A percentile compares a stretch with the other conserved stretches of the same genome.
These are phyloP conservation scores for Oryza glaberrima DNA, from an alignment of 176 grass and related monocot species.

Conservation along the genomic window DNA sequence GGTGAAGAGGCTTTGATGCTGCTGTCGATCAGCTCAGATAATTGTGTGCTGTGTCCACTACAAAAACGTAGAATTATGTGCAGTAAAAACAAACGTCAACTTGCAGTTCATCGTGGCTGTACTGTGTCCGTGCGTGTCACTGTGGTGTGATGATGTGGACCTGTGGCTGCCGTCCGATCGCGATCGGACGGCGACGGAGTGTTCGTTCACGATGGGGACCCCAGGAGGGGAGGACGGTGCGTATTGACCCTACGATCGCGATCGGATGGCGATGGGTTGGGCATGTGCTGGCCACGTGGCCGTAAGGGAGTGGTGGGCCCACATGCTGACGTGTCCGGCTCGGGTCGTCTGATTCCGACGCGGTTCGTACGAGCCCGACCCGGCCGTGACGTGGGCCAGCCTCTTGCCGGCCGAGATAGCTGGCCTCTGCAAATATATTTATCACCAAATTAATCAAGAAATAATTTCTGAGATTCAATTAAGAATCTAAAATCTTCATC, in stretches of 20 bases:
- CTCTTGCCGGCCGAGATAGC: not conserved
- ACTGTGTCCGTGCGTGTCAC: not conserved
- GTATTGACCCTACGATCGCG: conserved; percentile 30
- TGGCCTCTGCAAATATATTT: not conserved
- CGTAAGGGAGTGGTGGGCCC: not conserved
- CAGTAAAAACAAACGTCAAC: not conserved
- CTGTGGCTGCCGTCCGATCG: not conserved
- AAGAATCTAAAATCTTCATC: not conserved
- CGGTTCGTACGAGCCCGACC: not conserved
- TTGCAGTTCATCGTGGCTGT: not conserved
- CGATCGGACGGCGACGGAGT: not conserved
- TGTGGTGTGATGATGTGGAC: not conserved
- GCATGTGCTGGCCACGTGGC: conserved; percentile 42
- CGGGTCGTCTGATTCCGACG: not conserved
- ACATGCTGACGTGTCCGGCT: conserved; percentile 12
- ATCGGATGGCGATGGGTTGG: conserved; percentile 40
- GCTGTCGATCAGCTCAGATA: not conserved
- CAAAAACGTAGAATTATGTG: not conserved
- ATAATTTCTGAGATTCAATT: not conserved
- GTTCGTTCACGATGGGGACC: not conserved
- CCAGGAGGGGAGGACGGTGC: not conserved
- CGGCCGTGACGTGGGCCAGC: conserved; percentile 11
- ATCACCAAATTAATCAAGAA: not conserved
- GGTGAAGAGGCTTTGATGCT: not conserved
- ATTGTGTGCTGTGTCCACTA: not conserved